A percentile compares a stretch with the other conserved stretches of the same genome.
Conservation (phyloP, 345 rosid species). For the Gossypium sturtianum region DNA sequence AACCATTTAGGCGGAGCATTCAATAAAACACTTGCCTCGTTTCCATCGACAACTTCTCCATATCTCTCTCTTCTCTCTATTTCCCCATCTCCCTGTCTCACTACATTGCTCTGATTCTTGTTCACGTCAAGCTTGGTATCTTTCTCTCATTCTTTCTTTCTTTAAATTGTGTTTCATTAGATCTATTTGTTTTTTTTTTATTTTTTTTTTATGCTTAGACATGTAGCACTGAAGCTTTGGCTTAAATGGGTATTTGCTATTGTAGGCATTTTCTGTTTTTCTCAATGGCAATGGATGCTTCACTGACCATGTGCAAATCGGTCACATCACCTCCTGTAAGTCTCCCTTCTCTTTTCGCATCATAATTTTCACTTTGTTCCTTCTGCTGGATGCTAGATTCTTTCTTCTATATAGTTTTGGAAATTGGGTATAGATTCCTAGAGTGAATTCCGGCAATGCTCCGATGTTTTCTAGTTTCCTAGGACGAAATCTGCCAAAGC, state of each 20-base stretch:
- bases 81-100: background rate
- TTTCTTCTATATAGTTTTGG: background rate
- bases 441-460: background rate
- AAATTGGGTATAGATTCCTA: background rate
- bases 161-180: background rate
- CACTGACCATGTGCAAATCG: slow-evolving; percentile 55
- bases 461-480: background rate
- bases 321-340: slow-evolving; percentile 58
- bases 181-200: background rate
- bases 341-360: background rate
- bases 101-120: background rate
- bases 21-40: slow-evolving; percentile 33
- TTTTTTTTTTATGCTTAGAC: background rate
- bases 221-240: background rate
- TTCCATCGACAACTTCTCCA: slow-evolving; percentile 29
- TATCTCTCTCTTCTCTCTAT: background rate
- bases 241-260: background rate
- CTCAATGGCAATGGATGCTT: slow-evolving; percentile 51
- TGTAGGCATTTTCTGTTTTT: background rate
- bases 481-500: background rate
- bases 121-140: background rate
- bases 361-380: background rate
- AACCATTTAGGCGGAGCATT: slow-evolving; percentile 36
- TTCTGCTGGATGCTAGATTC: background rate
- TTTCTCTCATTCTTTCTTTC: background rate